Base-by-base conservation (phyloP, 1,139 yeast species). In the Lodderomyces parapsilosis region DNA sequence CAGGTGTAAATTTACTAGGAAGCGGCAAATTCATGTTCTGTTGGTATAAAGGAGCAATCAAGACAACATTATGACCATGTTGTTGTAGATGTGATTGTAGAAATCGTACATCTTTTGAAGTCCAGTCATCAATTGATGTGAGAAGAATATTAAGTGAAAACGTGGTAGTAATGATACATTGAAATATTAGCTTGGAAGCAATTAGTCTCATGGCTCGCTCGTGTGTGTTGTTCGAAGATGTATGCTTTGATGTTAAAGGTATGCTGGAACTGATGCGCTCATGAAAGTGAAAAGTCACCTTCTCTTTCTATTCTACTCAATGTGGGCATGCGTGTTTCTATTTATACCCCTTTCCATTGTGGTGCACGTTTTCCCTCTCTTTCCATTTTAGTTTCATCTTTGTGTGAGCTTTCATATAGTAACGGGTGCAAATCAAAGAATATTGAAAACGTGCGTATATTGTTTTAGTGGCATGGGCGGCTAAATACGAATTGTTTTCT, bases 41-140 rank as follows among this genome's bases (percentile, higher is more conserved):
- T 28, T 61, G 57, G 46, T 66, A 58, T 38, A 67, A 58, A 0
- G 74, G 69, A 8, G 64, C 74, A 32, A 66, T 61, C 37, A 66
- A 54, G 10, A 57, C 46, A 14, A 68, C 74, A 3, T 53, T 57
- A 45, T 69, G 75, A 10, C 43, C 36, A 7, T 60, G 56, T 7
- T 54, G 56, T 28, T 45, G 47, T 24, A 69, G 53, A 3, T 58
- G 56, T 2, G 57, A 45, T 44, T 66, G 61, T 40, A 69, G 53
- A 36, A 52, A 55, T 18, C 74, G 52, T 13, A 62, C 50, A 46
- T 68, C 66, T 43, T 63, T 66, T 15, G 69, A 58, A 6, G 66
- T 74, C 75, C 75, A 69, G n/a, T 68, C 62, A 48, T 69, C 72
- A 5, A 68, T 57, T 33, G 68, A 55, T n/a, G 72, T 52, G 15